Percentiles rank a stretch among this genome's conserved stretches.
phyloP scores from a whole-genome alignment of 2,329 filamentous ascomycete species.

The Dothidotthia symphoricarpi region DNA sequence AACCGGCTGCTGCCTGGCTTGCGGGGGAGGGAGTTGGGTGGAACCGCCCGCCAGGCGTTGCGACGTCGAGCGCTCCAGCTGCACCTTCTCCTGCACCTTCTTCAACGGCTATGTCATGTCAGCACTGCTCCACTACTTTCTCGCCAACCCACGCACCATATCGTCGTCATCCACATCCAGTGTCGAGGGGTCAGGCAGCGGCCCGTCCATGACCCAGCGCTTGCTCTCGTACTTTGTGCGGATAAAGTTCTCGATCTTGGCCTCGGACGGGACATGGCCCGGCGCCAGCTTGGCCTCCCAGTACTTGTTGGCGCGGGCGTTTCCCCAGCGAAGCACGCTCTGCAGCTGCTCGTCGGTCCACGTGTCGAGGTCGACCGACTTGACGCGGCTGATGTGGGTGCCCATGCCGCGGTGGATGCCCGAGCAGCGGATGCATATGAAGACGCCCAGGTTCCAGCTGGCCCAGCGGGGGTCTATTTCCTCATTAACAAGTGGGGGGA shows the following conservation, averaged over 20 bases:
- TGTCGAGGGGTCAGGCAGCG: slow-evolving; percentile 86
- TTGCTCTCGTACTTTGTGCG: slow-evolving; percentile 98
- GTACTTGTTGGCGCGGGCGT: slow-evolving; percentile 93
- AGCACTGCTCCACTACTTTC: too few species aligned
- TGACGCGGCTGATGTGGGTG: slow-evolving; percentile 96
- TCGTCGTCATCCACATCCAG: slow-evolving; percentile 84
- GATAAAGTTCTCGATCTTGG: slow-evolving; percentile 99
- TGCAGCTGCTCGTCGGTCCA: slow-evolving; percentile 98
- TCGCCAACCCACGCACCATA: slow-evolving; percentile 64
- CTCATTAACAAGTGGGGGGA: slow-evolving; percentile 28
- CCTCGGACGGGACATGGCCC: slow-evolving; percentile 89
- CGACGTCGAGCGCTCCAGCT: slow-evolving; percentile 60
- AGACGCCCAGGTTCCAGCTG: slow-evolving; percentile 96
- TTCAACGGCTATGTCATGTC: slow-evolving; percentile 64
- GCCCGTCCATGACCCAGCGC: slow-evolving; percentile 98
- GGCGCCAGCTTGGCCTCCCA: slow-evolving; percentile 94
- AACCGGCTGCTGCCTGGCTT: slow-evolving; percentile 38
- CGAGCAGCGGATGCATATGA: slow-evolving; percentile 96
- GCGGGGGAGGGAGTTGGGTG: slow-evolving; percentile 29
- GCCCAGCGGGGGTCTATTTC: slow-evolving; percentile 92
- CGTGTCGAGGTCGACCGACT: slow-evolving; percentile 94
- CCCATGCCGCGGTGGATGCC: slow-evolving; percentile 99
- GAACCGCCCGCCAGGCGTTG: slow-evolving; percentile 47
- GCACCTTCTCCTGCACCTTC: slow-evolving; percentile 69
- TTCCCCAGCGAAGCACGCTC: slow-evolving; percentile 93